phyloP scores from a whole-genome alignment of 805 yeast genomes.

The Torulaspora quercuum region DNA sequence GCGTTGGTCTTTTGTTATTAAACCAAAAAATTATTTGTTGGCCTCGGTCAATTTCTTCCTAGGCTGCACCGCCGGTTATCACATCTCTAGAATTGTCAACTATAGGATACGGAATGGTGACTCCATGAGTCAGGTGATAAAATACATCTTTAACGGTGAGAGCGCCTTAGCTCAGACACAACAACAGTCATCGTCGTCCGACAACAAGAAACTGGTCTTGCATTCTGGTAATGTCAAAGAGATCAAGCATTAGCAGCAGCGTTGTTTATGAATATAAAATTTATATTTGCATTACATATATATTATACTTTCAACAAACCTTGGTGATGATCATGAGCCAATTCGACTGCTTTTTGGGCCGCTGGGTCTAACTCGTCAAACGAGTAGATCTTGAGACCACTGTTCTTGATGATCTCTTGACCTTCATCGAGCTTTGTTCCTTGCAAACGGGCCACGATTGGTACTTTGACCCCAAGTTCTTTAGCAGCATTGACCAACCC shows the following conservation, averaged over 20 bases:
- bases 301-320: too few species aligned
- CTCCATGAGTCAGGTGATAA: conserved; percentile 49
- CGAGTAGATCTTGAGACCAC: conserved; percentile 90
- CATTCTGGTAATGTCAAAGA: conserved; percentile 15
- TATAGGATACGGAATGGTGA: conserved; percentile 69
- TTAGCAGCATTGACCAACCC: conserved; percentile 95
- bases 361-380: conserved; percentile 94
- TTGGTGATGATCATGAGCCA: conserved; percentile 41
- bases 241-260: conserved; percentile 5
- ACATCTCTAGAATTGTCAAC: conserved; percentile 64
- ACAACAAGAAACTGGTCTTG: conserved; percentile 9
- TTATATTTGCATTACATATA: too few species aligned
- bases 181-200: conserved; percentile 4
- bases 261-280: conserved; percentile 1
- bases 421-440: conserved; percentile 95
- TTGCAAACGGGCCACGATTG: conserved; percentile 97
- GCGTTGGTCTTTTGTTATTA: conserved; percentile 93
- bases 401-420: conserved; percentile 74
- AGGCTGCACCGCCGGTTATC: conserved; percentile 85
- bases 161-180: background rate
- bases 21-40: conserved; percentile 78
- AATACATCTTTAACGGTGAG: conserved; percentile 56
- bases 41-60: conserved; percentile 94
- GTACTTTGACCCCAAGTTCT: conserved; percentile 83
- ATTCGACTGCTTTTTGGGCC: conserved; percentile 88